Evolutionary conservation across 495 filamentous ascomycete genomes (phyloP), one percentile per base, ranked within the genome.

Genomic region (Penicillium chermesinum): DNA sequence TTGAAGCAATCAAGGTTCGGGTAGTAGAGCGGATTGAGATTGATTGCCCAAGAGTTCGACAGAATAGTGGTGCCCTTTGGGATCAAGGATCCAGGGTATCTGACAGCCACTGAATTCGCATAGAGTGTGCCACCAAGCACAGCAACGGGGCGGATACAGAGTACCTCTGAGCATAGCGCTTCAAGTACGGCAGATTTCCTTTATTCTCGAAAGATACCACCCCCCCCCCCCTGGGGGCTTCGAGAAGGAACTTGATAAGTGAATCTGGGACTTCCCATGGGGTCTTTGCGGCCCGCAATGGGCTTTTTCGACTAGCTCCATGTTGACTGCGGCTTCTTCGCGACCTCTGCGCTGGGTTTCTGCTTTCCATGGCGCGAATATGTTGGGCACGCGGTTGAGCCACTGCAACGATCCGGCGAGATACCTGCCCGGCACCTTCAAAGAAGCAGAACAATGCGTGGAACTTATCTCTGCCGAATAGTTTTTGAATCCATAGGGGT

Each of bases 121-220:
- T 85, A 81, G 0, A 79, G 79, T 72, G 75, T 49, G 30, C 83
- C 66, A 2, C 59, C 67, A 12, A 66, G 59, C 1, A 74, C 62
- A 3, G 47, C 38, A 5, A 69, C 55, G 1, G 67, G 66, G 15
- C 61, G 59, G 53, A 68, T 69, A 15, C 70, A 61, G 3, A 63
- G 59, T 3, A 49, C 55, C 46, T 73, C 70, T 40, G 60, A 58
- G 20, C 67, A 57, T 13, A 69, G 46, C 1, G 59, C 65, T 25
- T 59, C 48, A 44, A 70, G 51, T 73, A 73, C 0, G 65, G 67
- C 4, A 73, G 44, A 2, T 41, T 52, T 1, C 20, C 15, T 25
- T 49, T 41, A 21, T 61, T 55, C 2, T 48, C 48, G 30, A 61
- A 58, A 9, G 41, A 21, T 2, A 55, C 55, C 3, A 59, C 38